Evolutionary conservation across 2,329 filamentous ascomycete species (phyloP).

Genomic region (Penicillium digitatum): DNA sequence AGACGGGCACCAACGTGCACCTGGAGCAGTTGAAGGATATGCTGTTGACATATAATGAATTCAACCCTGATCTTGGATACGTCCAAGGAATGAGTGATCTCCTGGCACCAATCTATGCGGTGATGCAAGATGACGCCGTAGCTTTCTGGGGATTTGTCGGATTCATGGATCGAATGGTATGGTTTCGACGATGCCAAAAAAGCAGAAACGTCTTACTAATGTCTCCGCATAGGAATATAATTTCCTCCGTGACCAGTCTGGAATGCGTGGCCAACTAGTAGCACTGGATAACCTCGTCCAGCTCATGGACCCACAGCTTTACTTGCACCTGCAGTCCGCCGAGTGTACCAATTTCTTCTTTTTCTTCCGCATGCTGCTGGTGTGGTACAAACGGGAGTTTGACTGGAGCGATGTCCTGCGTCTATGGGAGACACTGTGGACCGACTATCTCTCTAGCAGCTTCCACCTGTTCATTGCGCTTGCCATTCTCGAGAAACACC

Average conservation of each 20-base stretch:
- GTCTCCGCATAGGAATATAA: constrained; percentile 65
- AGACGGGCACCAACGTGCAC: constrained; percentile 91
- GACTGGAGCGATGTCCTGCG: constrained; percentile 80
- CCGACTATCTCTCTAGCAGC: constrained; percentile 79
- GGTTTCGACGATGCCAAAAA: background rate
- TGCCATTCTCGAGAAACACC: constrained; percentile 90
- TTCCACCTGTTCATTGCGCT: constrained; percentile 94
- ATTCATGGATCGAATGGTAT: constrained; percentile 92
- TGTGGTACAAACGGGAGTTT: constrained; percentile 99
- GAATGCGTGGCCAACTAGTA: constrained; percentile 87
- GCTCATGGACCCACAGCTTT: constrained; percentile 93
- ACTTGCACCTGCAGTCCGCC: constrained; percentile 79
- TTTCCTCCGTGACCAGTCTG: constrained; percentile 90
- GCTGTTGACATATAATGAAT: constrained; percentile 97
- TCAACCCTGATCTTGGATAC: constrained; percentile 91
- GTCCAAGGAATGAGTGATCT: constrained; percentile 99
- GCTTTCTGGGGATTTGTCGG: constrained; percentile 95
- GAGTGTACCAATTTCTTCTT: constrained; percentile 99
- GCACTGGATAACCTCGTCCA: constrained; percentile 93
- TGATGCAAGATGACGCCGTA: constrained; percentile 93
- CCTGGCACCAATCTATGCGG: constrained; percentile 90
- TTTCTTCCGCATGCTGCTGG: constrained; percentile 97
- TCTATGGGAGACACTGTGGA: constrained; percentile 93
- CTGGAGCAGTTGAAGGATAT: constrained; percentile 99
- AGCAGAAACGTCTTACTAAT: background rate